Base-by-base conservation (phyloP, 2,329 filamentous ascomycete genomes). In the Byssochlamys sp. region DNA sequence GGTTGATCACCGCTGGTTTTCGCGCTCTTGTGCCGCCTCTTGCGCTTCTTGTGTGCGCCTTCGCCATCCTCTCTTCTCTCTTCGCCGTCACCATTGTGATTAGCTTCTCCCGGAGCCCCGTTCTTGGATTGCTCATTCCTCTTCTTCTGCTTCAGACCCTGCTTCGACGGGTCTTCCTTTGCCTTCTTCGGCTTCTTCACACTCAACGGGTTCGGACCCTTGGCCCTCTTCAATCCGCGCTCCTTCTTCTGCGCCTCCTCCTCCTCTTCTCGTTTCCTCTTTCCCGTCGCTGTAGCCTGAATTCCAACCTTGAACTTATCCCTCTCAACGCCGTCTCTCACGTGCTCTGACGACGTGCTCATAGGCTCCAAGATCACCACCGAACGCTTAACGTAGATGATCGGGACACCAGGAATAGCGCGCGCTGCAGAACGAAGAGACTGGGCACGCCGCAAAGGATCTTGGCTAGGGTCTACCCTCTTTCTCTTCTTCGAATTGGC, bases 331-430 rank as follows among this genome's bases (percentile, higher is more conserved):
- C 71, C 73, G 52, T 77, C 71, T 39, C 75, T 68, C 11, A 77
- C 67, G 25, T 67, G 67, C 61, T 76, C 73, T 12, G 75, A 78
- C 1, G 69, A 67, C 24, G 65, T 69, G 56, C 76, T 78, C 70
- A 79, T 69, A 12, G 77, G 77, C 64, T 79, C 77, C 57, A 79
- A 63, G 12, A 79, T 71, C 77, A 79, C 79, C 6, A 79, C 77
- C 14, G 76, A 78, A 52, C 77, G 70, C 66, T 79, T 79, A 31
- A 80, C 77, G 63, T 78, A 80, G 50, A 80, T 73, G 28, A 79
- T 75, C 14, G 77, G 77, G 31, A 79, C 77, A 54, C 77, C 77
- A 12, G 75, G 75, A 10, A 79, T 74, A 19, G 71, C 63, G 49
- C 77, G 69, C 52, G 75, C 75, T 10, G 65, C 66, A 9, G 69